Conservation (phyloP, 2,329 filamentous ascomycete species). For the Juglanconis sp. region DNA sequence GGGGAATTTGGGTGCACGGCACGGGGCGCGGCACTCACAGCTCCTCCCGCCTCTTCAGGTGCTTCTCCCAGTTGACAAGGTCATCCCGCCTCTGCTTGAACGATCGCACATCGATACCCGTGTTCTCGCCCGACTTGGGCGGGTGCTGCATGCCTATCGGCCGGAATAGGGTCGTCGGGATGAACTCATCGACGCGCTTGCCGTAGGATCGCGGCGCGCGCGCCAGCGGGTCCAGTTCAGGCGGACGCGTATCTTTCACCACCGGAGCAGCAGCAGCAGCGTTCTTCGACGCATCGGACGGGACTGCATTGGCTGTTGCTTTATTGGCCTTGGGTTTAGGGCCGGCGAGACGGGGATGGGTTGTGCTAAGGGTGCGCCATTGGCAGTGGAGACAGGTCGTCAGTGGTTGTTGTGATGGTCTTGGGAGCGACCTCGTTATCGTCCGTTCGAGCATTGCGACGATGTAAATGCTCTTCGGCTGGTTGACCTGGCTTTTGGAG, state of each 20-base stretch:
- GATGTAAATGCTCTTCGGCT: neutral
- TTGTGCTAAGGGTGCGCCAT: conserved; percentile 47
- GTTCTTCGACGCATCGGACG: conserved; percentile 20
- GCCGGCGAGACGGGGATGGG: conserved; percentile 32
- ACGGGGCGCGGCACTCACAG: conserved; percentile 50
- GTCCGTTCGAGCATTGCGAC: conserved; percentile 11
- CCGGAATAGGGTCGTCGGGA: conserved; percentile 58
- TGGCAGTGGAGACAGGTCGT: conserved; percentile 48
- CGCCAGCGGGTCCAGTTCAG: conserved; percentile 43
- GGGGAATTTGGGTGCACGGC: neutral
- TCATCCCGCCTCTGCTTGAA: conserved; percentile 70
- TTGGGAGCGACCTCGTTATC: neutral
- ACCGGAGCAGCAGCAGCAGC: neutral
- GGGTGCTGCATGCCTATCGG: conserved; percentile 80
- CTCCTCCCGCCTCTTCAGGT: conserved; percentile 70
- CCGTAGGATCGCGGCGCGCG: conserved; percentile 60
- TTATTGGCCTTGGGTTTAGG: conserved; percentile 11
- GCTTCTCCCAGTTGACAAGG: conserved; percentile 81
- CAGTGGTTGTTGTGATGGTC: neutral
- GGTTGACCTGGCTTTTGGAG: neutral
- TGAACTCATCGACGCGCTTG: conserved; percentile 52
- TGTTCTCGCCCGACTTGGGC: conserved; percentile 77
- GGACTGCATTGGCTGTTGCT: conserved; percentile 11
- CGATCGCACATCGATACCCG: conserved; percentile 67
- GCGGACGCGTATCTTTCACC: conserved; percentile 6